Base-by-base conservation (phyloP, 2,329 filamentous ascomycete genomes). In the Epicoccum nigrum region DNA sequence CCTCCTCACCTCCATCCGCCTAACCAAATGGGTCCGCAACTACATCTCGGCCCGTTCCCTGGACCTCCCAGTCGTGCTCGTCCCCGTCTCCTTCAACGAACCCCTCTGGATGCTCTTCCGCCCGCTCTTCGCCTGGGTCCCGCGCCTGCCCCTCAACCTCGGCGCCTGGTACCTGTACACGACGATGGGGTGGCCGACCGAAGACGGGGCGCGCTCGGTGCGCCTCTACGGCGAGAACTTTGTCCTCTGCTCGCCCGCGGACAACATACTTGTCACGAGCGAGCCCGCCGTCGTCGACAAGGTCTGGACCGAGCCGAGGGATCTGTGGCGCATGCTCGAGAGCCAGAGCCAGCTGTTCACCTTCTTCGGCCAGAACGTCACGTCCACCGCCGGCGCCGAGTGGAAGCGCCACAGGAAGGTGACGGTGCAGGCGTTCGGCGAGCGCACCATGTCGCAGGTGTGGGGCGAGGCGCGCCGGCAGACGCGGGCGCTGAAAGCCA, bases 391-490 rank as follows among this genome's bases (percentile, higher is more conserved):
- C 39, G 60, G 60, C n/a, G 49, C 38, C 3, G 55, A 53, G 21
- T 66, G 63, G 63, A 51, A 59, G 32, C 33, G 60, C 13, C 62
- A 66, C 41, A 53, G 63, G 5, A 66, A 62, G 33, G 52, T 62
- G 12, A 59, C 59, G 0, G 31, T 55, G 0, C 37, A 45, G 7
- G 56, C 55, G 1, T 64, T 66, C 39, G 62, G 56, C 33, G 62
- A 64, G 34, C 41, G 45, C 12, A 52, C 16, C 1, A 56, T 56
- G 31, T 25, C 19, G 6, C 31, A 32, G 2, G 60, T 62, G 7
- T 66, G 63, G 61, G 25, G 40, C 4, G 58, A 63, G 37, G 32
- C 56, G 2, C 32, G 48, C 13, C 31, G 30, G 7, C 39, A 46
- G 25, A 45, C 53, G 2, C 34, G 21, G 3, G 32, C 15, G 3